Evolutionary conservation across 352 stramenopile species (phyloP).

Genomic region (Globisporangium emineosum): DNA sequence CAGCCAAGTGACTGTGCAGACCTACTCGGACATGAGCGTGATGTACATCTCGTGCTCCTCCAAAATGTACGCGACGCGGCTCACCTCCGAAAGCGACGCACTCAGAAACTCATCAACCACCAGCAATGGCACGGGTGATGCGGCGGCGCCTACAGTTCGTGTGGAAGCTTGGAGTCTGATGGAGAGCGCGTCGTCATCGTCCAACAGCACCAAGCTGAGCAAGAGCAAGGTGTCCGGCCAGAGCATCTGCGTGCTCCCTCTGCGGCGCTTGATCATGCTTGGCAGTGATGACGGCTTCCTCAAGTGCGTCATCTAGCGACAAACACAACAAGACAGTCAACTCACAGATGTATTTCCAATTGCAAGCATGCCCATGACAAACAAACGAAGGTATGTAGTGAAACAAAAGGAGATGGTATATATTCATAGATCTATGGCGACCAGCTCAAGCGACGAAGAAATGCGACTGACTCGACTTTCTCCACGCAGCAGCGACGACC

Average conservation of each 20-base stretch:
- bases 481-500: background rate
- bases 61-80: conserved; percentile 40
- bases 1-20: conserved; percentile 49
- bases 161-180: conserved; percentile 53
- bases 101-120: conserved; percentile 8
- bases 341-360: background rate
- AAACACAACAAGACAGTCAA: background rate
- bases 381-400: conserved; percentile 9
- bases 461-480: background rate
- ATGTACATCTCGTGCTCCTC: conserved; percentile 41
- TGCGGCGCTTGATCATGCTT: conserved; percentile 60
- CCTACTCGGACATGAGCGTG: conserved; percentile 34
- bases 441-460: background rate
- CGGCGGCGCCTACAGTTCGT: conserved; percentile 17
- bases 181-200: conserved; percentile 22
- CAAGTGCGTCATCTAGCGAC: conserved; percentile 35
- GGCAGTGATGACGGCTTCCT: conserved; percentile 65
- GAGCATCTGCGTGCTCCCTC: conserved; percentile 43
- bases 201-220: conserved; percentile 27
- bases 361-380: background rate
- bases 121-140: conserved; percentile 3
- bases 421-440: conserved; percentile 14
- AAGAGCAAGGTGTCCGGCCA: conserved; percentile 46
- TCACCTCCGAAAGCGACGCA: conserved; percentile 29
- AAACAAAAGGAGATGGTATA: conserved; percentile 16